These are phyloP conservation scores for Byssothecium circinans DNA, from an alignment of 2,329 filamentous ascomycete genomes.

Conservation along the genomic window DNA sequence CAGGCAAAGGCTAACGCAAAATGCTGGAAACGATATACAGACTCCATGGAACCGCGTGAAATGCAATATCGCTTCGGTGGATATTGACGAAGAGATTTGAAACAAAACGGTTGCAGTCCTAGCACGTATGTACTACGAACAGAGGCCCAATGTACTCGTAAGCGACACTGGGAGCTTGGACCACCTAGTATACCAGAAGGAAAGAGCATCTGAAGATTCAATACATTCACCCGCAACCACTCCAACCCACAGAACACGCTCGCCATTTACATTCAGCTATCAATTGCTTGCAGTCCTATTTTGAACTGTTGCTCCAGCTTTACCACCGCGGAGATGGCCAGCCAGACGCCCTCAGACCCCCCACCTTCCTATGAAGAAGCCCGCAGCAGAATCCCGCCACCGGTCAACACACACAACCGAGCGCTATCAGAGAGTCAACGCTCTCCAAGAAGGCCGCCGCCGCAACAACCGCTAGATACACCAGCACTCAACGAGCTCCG, in stretches of 20 bases:
- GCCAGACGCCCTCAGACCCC: slow-evolving; percentile 39
- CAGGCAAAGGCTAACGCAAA: background rate
- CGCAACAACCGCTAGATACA: slow-evolving; percentile 71
- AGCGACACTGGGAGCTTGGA: too few species aligned
- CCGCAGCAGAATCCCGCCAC: slow-evolving; percentile 13
- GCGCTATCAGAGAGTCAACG: slow-evolving; percentile 20
- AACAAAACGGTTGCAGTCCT: too few species aligned
- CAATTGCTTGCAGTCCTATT: background rate
- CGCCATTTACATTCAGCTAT: background rate
- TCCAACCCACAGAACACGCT: too few species aligned
- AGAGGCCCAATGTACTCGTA: too few species aligned
- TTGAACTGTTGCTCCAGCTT: background rate
- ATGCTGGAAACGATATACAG: background rate
- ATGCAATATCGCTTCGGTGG: too few species aligned
- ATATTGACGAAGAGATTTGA: too few species aligned
- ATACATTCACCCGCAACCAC: too few species aligned
- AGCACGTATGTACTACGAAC: too few species aligned
- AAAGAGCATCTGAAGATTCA: too few species aligned
- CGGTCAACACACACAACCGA: slow-evolving; percentile 13
- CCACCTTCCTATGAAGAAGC: slow-evolving; percentile 47
- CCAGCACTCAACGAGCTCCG: slow-evolving; percentile 77
- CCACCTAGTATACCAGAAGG: too few species aligned
- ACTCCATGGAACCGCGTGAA: too few species aligned
- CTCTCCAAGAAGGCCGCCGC: slow-evolving; percentile 43
- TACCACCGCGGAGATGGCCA: slow-evolving; percentile 11